A percentile compares a stretch with the other conserved stretches of the same genome.
phyloP scores from a whole-genome alignment of 352 stramenopile genomes.

The Phytopythium oedochilum region DNA sequence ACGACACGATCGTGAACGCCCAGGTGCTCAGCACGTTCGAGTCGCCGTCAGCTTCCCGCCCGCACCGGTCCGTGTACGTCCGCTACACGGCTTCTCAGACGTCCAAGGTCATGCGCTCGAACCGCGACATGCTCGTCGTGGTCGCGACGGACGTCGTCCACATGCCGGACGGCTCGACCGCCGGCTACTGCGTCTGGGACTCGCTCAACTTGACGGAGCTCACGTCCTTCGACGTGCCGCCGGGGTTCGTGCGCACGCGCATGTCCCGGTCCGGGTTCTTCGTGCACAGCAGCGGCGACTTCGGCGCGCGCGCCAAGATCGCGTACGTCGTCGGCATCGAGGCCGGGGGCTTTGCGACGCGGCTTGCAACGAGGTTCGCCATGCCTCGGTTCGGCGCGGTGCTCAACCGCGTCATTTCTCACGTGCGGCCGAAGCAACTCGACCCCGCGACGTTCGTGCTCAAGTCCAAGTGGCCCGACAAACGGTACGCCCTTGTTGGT shows the following conservation, averaged over 20 bases:
- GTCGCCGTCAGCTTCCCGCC: constrained; percentile 19
- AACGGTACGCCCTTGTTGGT: constrained; percentile 4
- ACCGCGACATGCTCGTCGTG: constrained; percentile 36
- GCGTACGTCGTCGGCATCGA: constrained; percentile 39
- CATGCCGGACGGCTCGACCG: constrained; percentile 24
- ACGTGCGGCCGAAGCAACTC: constrained; percentile 21
- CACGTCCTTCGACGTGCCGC: constrained; percentile 24
- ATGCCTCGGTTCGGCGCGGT: constrained; percentile 33
- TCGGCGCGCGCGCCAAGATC: constrained; percentile 21
- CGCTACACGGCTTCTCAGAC: constrained; percentile 37
- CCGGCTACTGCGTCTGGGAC: constrained; percentile 44
- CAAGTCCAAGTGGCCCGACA: constrained; percentile 28
- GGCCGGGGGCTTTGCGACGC: constrained; percentile 24
- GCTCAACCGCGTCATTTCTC: constrained; percentile 27
- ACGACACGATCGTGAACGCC: constrained; percentile 35
- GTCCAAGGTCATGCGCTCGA: constrained; percentile 20
- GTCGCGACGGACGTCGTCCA: constrained; percentile 33
- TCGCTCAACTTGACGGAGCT: constrained; percentile 32
- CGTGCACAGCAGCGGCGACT: constrained; percentile 27
- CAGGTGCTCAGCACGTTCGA: constrained; percentile 29
- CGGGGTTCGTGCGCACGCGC: constrained; percentile 26
- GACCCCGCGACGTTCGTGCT: constrained; percentile 26
- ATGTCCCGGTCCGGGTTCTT: constrained; percentile 43
- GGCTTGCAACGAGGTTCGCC: constrained; percentile 28
- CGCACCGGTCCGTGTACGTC: constrained; percentile 32